These are phyloP conservation scores for Blastobotrys capitulatus DNA, from an alignment of 1,139 yeast species.

Conservation along the genomic window DNA sequence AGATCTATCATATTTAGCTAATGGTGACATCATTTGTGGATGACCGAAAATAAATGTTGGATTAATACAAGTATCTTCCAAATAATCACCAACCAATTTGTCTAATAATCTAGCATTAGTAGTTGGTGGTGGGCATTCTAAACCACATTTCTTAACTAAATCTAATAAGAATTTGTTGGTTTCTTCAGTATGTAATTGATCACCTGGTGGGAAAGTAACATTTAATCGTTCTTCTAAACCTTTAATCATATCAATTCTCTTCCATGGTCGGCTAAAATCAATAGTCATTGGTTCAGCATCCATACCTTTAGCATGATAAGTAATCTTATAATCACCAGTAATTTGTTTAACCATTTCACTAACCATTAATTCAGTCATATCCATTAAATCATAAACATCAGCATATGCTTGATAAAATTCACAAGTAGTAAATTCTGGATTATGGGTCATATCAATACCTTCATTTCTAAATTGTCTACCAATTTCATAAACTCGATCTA, in stretches of 20 bases:
- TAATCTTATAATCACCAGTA: conserved; percentile 79
- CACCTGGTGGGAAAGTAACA: conserved; percentile 94
- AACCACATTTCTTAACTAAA: conserved; percentile 68
- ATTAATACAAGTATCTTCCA: conserved; percentile 88
- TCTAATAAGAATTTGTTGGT: conserved; percentile 86
- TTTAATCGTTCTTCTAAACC: conserved; percentile 82
- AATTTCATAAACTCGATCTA: conserved; percentile 97
- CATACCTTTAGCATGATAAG: conserved; percentile 87
- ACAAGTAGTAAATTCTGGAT: conserved; percentile 97
- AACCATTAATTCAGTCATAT: conserved; percentile 87
- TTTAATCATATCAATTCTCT: conserved; percentile 95
- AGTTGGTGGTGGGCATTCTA: conserved; percentile 93
- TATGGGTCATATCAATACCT: conserved; percentile 96
- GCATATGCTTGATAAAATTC: conserved; percentile 96
- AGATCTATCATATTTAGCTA: conserved; percentile 92
- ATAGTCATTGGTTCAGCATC: conserved; percentile 71
- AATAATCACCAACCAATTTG: conserved; percentile 86
- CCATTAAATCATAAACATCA: conserved; percentile 93
- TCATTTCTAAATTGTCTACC: conserved; percentile 99
- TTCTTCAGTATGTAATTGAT: conserved; percentile 87
- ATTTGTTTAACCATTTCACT: conserved; percentile 97
- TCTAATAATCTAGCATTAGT: conserved; percentile 99
- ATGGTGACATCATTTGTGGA: conserved; percentile 99
- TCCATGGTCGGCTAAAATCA: conserved; percentile 97
- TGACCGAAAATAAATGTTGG: conserved; percentile 98